Evolutionary conservation across 2,329 filamentous ascomycete species (phyloP).

Genomic region (Cordyceps cicadae): DNA sequence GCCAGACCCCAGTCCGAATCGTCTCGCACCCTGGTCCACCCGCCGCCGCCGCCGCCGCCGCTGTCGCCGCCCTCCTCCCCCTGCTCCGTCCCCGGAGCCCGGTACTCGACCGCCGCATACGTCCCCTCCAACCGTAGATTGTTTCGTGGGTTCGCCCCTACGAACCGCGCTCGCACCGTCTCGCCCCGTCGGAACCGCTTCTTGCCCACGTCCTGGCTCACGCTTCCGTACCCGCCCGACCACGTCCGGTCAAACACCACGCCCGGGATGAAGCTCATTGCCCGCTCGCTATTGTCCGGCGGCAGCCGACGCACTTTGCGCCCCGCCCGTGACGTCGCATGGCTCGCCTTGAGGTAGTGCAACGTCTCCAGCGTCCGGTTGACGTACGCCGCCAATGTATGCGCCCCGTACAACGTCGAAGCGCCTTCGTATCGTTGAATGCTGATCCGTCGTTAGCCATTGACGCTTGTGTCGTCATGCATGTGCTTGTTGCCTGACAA

Average conservation of each 20-base stretch:
- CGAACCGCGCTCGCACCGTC: conserved; percentile 58
- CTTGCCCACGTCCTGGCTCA: conserved; percentile 43
- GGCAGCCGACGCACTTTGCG: conserved; percentile 49
- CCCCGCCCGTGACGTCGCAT: conserved; percentile 21
- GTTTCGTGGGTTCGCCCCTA: conserved; percentile 83
- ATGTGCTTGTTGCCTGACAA: neutral
- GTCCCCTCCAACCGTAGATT: conserved; percentile 70
- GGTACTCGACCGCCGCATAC: conserved; percentile 63
- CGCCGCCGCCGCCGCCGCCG: neutral
- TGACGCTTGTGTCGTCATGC: neutral
- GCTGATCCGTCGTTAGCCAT: conserved; percentile 21
- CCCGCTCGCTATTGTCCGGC: conserved; percentile 68
- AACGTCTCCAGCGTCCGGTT: conserved; percentile 66
- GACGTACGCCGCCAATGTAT: conserved; percentile 80
- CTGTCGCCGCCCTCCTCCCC: conserved; percentile 11
- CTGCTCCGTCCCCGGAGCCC: neutral
- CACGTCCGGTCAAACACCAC: conserved; percentile 66
- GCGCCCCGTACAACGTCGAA: conserved; percentile 76
- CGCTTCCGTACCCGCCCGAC: conserved; percentile 59
- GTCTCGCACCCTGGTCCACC: conserved; percentile 60
- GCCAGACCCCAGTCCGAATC: conserved; percentile 78
- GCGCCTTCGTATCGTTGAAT: conserved; percentile 88
- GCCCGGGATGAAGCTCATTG: conserved; percentile 68
- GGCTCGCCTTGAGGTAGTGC: conserved; percentile 50
- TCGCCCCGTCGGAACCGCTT: conserved; percentile 47